Percentiles rank a stretch among this genome's conserved stretches.
These are phyloP conservation scores for Orbilia blumenaviensis DNA, from an alignment of 2,329 filamentous ascomycete genomes.

Conservation along the genomic window DNA sequence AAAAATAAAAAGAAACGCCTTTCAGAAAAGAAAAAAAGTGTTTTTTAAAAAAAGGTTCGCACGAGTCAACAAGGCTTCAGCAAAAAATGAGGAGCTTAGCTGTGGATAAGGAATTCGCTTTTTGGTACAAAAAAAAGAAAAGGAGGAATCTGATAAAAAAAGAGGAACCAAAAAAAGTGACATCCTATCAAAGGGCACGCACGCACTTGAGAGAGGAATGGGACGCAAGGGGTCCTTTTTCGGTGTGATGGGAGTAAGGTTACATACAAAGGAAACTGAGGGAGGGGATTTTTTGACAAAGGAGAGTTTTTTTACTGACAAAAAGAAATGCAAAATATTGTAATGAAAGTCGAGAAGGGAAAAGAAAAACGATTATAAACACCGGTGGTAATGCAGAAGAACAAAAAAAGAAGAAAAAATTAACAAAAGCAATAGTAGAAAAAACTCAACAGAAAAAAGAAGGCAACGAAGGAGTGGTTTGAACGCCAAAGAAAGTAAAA, in stretches of 20 bases:
- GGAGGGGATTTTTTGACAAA: slow-evolving; percentile 19
- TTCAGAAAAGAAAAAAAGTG: too few relatives aligned
- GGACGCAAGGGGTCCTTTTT: slow-evolving; percentile 33
- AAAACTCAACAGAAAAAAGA: slow-evolving; percentile 13
- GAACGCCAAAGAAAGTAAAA: slow-evolving; percentile 53
- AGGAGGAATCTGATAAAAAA: background rate
- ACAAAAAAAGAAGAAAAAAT: slow-evolving; percentile 49
- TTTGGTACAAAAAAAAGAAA: too few relatives aligned
- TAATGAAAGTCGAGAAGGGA: slow-evolving; percentile 54
- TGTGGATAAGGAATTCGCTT: too few relatives aligned
- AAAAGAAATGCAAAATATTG: slow-evolving; percentile 14
- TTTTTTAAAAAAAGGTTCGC: too few relatives aligned
- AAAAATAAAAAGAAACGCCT: too few relatives aligned
- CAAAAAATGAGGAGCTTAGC: too few relatives aligned
- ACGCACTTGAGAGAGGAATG: slow-evolving; percentile 20
- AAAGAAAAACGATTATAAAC: slow-evolving; percentile 47
- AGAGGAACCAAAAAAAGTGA: too few relatives aligned
- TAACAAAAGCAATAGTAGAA: slow-evolving; percentile 34
- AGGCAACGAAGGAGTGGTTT: slow-evolving; percentile 46
- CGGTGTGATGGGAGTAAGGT: slow-evolving; percentile 39
- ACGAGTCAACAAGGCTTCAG: too few relatives aligned
- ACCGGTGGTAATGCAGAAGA: slow-evolving; percentile 56
- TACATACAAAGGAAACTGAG: slow-evolving; percentile 35
- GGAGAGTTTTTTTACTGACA: too few relatives aligned
- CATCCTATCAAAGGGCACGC: slow-evolving; percentile 25